A percentile compares a stretch with the other conserved stretches of the same genome.
Evolutionary conservation across 1,139 yeast genomes (phyloP).

Genomic region (Arxiozyma slooffiae): DNA sequence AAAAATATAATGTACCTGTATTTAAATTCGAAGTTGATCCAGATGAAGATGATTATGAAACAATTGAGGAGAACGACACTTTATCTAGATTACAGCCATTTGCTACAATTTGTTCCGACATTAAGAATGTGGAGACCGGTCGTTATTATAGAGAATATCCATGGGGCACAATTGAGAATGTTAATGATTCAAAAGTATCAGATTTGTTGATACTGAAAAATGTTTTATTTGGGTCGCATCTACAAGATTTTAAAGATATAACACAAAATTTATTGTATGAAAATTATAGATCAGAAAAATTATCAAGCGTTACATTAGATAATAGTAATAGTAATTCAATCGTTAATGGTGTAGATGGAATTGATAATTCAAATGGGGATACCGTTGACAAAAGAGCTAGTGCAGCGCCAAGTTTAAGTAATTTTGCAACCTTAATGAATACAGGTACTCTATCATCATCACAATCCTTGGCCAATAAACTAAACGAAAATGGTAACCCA

Average conservation of each 20-base stretch:
- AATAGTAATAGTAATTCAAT: neutral
- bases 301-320: constrained; percentile 34
- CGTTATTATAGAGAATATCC: constrained; percentile 62
- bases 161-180: constrained; percentile 52
- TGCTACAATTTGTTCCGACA: constrained; percentile 60
- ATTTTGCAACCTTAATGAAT: constrained; percentile 29
- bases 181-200: constrained; percentile 47
- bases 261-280: constrained; percentile 74
- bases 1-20: constrained; percentile 57
- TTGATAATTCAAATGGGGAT: neutral
- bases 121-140: constrained; percentile 39
- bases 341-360: neutral
- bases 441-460: constrained; percentile 30
- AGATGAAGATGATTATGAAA: constrained; percentile 51
- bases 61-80: constrained; percentile 55
- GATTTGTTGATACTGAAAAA: constrained; percentile 57
- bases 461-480: constrained; percentile 19
- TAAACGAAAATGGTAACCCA: constrained; percentile 14
- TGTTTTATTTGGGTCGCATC: constrained; percentile 63
- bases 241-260: constrained; percentile 72
- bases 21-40: constrained; percentile 53
- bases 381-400: constrained; percentile 20
- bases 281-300: constrained; percentile 65
- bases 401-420: constrained; percentile 30
- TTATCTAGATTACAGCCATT: constrained; percentile 59